Conservation (phyloP, 2,329 filamentous ascomycete species). For the Fusarium foetens region DNA sequence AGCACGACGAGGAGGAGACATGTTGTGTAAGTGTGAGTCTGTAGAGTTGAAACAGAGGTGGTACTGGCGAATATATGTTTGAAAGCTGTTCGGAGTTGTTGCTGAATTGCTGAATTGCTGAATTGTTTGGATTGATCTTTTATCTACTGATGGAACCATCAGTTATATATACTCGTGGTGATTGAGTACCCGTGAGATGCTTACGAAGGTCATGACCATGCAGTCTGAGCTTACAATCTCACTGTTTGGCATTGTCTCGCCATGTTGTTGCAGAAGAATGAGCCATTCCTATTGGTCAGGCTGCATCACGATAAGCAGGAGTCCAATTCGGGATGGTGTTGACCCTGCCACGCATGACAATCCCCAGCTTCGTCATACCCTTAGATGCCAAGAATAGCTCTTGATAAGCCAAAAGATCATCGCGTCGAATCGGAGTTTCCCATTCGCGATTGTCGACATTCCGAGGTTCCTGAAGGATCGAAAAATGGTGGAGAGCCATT, state of each 20-base stretch:
- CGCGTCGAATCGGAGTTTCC: background rate
- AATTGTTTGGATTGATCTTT: background rate
- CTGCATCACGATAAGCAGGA: background rate
- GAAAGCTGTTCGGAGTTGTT: background rate
- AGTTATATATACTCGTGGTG: background rate
- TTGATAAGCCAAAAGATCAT: background rate
- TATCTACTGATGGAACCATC: background rate
- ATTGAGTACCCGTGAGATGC: background rate
- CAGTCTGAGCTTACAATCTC: background rate
- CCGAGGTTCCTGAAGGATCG: background rate
- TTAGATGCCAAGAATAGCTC: no score
- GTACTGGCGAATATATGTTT: background rate
- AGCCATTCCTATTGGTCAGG: background rate
- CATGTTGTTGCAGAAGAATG: background rate
- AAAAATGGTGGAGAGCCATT: background rate
- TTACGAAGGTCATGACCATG: background rate
- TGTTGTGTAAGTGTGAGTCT: background rate
- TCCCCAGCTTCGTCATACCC: background rate
- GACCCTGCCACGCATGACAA: background rate
- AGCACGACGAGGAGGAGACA: constrained; percentile 20
- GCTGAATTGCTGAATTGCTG: background rate
- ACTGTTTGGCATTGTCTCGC: background rate
- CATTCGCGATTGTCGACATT: background rate
- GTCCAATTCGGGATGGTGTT: background rate
- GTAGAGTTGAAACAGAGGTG: background rate